Conservation (phyloP, 192 early-diverging fungal genomes). For the Podochytrium sp. region DNA sequence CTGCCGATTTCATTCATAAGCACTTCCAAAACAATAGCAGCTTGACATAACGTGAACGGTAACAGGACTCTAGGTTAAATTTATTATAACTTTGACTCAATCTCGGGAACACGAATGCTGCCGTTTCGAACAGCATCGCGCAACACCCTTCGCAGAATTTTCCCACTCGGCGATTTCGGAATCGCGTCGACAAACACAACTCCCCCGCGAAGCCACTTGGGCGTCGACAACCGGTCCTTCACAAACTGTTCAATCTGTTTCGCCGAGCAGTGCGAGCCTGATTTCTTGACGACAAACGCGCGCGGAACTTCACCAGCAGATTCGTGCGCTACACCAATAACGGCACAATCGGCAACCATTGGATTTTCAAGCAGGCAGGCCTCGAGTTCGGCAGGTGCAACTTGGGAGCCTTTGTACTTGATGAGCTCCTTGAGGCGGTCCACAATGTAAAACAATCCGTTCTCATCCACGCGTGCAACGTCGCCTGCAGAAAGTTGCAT, state of each 20-base stretch:
- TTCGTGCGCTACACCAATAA: slow-evolving; percentile 43
- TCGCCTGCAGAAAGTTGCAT: slow-evolving; percentile 54
- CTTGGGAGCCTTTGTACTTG: slow-evolving; percentile 88
- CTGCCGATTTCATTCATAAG: background rate
- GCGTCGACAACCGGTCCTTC: slow-evolving; percentile 61
- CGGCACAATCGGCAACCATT: slow-evolving; percentile 58
- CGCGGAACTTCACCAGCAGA: slow-evolving; percentile 69
- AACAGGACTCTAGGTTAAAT: too few species aligned
- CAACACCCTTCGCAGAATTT: slow-evolving; percentile 80
- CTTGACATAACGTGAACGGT: too few species aligned
- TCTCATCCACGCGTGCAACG: slow-evolving; percentile 67
- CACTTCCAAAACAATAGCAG: background rate
- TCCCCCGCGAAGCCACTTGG: slow-evolving; percentile 83
- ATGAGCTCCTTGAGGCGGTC: slow-evolving; percentile 90
- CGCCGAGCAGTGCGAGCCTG: slow-evolving; percentile 30
- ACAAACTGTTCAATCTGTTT: slow-evolving; percentile 63
- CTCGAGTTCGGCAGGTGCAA: slow-evolving; percentile 89
- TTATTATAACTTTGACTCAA: too few species aligned
- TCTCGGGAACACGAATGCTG: too few species aligned
- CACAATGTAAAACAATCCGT: slow-evolving; percentile 65
- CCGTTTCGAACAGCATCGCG: slow-evolving; percentile 50
- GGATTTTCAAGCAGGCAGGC: slow-evolving; percentile 72
- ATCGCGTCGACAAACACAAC: slow-evolving; percentile 71
- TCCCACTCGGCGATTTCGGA: slow-evolving; percentile 80
- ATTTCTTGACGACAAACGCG: slow-evolving; percentile 72